Base-by-base conservation (phyloP, 2,329 filamentous ascomycete species). In the Ophiostoma populinum region DNA sequence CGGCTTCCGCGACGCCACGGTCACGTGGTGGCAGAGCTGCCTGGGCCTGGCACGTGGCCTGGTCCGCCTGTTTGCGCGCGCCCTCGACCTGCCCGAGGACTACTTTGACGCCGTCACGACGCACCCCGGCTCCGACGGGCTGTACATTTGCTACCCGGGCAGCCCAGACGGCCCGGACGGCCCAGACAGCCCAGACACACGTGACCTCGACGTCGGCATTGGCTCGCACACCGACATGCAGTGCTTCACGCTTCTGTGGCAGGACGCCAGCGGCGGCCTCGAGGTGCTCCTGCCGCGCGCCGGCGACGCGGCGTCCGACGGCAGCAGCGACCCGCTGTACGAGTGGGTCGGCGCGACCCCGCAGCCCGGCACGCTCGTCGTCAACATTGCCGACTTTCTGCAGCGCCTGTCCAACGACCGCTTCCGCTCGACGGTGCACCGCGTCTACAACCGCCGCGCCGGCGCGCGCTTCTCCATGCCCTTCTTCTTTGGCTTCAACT, bases 151-250 rank as follows among this genome's bases (percentile, higher is more conserved):
- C 31, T 47, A 48, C 19, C 47, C 47, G 5, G 43, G 40, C 6
- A 29, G 10, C 16, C 15, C n/a, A 2, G 16, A 25, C 6, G 30
- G 15, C 18, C 10, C 17, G 18, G 18, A 21, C 16, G 13, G 9
- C 7, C 6, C 11, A 21, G n/a, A 15, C n/a, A 20, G 2, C 20
- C 12, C 2, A 31, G 17, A 40, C 44, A 9, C 42, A 30, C 4
- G 10, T n/a, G 32, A 18, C 17, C 18, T 33, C 0, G 54, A 56
- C n/a, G 54, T 61, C 7, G 59, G 60, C 0, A 48, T 65, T 1
- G 61, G 61, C 7, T 57, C 57, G 2, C 62, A 65, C 41, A 61
- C 57, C 0, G 57, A 65, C 40, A 51, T 65, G 13, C 57, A 64
- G 43, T 57, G 41, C 38, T 43, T 45, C 17, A 45, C 43, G 2